phyloP scores from a whole-genome alignment of 805 yeast genomes.

The Candida tammaniensis region DNA sequence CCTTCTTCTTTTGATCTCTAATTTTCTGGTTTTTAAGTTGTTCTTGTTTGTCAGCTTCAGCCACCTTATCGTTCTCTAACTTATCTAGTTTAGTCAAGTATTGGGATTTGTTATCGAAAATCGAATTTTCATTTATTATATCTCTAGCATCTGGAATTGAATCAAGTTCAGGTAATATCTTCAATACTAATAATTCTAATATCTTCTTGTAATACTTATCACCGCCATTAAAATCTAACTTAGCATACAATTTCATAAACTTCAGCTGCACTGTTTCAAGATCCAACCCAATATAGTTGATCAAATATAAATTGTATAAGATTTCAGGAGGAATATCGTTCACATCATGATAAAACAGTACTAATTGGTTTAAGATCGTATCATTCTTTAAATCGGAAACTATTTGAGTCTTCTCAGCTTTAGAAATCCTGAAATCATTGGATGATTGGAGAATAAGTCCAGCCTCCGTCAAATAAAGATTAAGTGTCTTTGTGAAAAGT shows the following conservation, averaged over 20 bases:
- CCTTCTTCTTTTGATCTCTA: constrained; percentile 19
- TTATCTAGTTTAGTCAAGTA: constrained; percentile 10
- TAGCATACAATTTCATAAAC: constrained; percentile 10
- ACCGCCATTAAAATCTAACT: constrained; percentile 9
- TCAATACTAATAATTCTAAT: constrained; percentile 32
- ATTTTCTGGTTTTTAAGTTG: constrained; percentile 19
- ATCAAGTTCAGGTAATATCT: constrained; percentile 31
- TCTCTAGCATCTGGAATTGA: constrained; percentile 24
- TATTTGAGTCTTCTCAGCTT: constrained; percentile 13
- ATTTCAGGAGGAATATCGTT: constrained; percentile 29
- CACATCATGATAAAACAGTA: constrained; percentile 17
- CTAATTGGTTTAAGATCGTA: constrained; percentile 17
- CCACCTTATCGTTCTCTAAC: constrained; percentile 9
- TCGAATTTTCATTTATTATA: constrained; percentile 23
- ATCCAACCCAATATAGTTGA: constrained; percentile 26
- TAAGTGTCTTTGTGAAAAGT: constrained; percentile 31
- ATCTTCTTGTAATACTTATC: constrained; percentile 17
- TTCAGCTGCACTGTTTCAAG: constrained; percentile 9
- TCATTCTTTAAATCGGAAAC: constrained; percentile 16
- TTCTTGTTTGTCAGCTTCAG: constrained; percentile 15
- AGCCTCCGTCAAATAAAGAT: constrained; percentile 33
- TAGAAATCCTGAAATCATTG: constrained; percentile 8
- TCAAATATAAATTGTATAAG: constrained; percentile 29
- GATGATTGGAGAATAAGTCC: constrained; percentile 20
- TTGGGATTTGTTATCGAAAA: constrained; percentile 11